Conservation (phyloP, 163 green algal species). For the Scenedesmus sp. region DNA sequence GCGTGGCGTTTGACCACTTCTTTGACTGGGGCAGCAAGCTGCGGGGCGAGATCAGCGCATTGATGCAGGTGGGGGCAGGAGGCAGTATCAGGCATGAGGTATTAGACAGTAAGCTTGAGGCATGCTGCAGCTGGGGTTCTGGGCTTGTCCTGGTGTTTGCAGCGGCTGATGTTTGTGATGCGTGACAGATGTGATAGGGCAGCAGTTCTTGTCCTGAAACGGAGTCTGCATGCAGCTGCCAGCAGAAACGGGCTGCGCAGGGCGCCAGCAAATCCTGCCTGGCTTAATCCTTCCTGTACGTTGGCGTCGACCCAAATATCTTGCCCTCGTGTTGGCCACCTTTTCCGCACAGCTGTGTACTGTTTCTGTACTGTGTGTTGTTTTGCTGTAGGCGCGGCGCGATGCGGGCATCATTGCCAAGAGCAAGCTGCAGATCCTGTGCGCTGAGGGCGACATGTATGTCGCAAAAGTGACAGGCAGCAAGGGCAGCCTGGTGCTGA, state of each 20-base stretch:
- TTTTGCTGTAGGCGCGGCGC: conserved; percentile 7
- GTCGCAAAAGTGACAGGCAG: conserved; percentile 38
- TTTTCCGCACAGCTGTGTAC: too few relatives aligned
- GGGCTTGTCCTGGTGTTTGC: too few relatives aligned
- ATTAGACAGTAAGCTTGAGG: background rate
- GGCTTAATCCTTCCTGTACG: too few relatives aligned
- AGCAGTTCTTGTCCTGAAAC: too few relatives aligned
- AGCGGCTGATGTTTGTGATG: too few relatives aligned
- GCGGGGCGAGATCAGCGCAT: conserved; percentile 20
- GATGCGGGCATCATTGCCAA: conserved; percentile 51
- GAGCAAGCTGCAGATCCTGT: conserved; percentile 59
- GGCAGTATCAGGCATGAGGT: background rate
- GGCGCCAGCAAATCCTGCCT: too few relatives aligned
- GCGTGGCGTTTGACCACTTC: conserved; percentile 64
- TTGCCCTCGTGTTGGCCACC: too few relatives aligned
- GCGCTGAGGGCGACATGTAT: conserved; percentile 64
- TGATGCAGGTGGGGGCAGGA: conserved; percentile 35
- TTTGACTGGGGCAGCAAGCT: conserved; percentile 57
- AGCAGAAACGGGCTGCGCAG: too few relatives aligned
- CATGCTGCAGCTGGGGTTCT: too few relatives aligned
- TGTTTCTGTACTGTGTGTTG: background rate
- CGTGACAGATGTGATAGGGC: too few relatives aligned
- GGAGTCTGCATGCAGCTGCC: too few relatives aligned
- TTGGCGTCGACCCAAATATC: too few relatives aligned
- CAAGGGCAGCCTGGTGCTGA: conserved; percentile 17